A percentile compares a stretch with the other conserved stretches of the same genome.
These are phyloP conservation scores for Fraxinus quadrangulata DNA, from an alignment of 257 asterid genomes.

Conservation along the genomic window DNA sequence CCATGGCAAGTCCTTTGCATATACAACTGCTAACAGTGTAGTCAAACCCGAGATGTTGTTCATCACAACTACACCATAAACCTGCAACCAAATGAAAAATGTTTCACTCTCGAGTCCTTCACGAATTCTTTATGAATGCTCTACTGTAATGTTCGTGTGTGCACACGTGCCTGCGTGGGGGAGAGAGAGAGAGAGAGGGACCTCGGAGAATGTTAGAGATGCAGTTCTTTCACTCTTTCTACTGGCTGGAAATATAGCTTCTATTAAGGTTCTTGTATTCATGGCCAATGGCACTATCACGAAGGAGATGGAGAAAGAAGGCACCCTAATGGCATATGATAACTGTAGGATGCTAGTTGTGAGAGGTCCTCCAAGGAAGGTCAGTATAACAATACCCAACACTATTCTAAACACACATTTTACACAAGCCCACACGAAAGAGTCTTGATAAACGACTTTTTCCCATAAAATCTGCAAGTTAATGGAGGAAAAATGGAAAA, in stretches of 20 bases:
- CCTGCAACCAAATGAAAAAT: conserved; percentile 28
- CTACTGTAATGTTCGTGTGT: no score
- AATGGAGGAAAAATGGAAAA: neutral
- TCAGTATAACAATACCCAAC: no score
- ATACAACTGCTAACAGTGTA: conserved; percentile 47
- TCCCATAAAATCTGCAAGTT: conserved; percentile 44
- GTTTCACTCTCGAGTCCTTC: no score
- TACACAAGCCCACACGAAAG: no score
- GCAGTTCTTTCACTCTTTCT: conserved; percentile 20
- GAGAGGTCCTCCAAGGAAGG: neutral
- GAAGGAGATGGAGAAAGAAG: conserved; percentile 17
- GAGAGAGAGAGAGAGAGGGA: neutral
- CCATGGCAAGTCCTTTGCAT: conserved; percentile 60
- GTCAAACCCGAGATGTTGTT: conserved; percentile 63
- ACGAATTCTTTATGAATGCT: no score
- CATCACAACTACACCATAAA: conserved; percentile 60
- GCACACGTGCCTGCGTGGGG: no score
- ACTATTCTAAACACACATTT: no score
- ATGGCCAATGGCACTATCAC: conserved; percentile 22
- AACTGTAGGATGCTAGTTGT: conserved; percentile 9
- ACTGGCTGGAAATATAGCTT: conserved; percentile 25
- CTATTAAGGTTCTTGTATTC: conserved; percentile 21
- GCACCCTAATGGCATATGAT: conserved; percentile 14
- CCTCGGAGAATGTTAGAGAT: conserved; percentile 31
- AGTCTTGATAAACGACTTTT: neutral